phyloP scores from a whole-genome alignment of 257 asterid species.

The Scutellaria minor region DNA sequence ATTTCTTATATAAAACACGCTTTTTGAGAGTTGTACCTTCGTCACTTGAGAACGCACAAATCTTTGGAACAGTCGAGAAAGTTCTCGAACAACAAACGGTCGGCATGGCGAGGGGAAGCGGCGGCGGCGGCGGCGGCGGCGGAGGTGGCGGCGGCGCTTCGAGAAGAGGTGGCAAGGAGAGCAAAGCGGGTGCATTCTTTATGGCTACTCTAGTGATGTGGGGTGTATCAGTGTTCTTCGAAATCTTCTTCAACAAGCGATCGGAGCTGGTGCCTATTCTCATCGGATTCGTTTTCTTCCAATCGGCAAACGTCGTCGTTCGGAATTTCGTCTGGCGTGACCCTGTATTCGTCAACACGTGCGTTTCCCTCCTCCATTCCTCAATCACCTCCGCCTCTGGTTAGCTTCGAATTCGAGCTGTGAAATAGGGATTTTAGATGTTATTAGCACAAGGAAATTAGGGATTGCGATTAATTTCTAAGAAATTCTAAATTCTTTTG shows the following conservation, averaged over 20 bases:
- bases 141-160: conserved; percentile 23
- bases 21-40: background rate
- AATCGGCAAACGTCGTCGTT: conserved; percentile 67
- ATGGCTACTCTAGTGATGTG: conserved; percentile 83
- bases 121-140: conserved; percentile 37
- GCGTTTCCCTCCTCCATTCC: conserved; percentile 90
- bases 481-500: background rate
- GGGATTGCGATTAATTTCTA: background rate
- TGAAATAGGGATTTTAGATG: conserved; percentile 7
- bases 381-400: conserved; percentile 74
- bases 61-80: background rate
- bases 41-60: background rate
- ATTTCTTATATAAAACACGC: background rate
- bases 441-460: background rate
- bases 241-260: conserved; percentile 70
- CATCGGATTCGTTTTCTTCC: conserved; percentile 72
- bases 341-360: conserved; percentile 82
- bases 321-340: conserved; percentile 64
- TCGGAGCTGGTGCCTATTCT: conserved; percentile 61
- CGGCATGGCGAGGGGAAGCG: conserved; percentile 37
- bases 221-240: conserved; percentile 74
- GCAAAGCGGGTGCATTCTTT: conserved; percentile 67
- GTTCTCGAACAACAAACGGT: background rate
- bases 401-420: conserved; percentile 37
- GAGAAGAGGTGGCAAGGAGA: conserved; percentile 34